Percentiles rank a stretch among this genome's conserved stretches.
phyloP scores from a whole-genome alignment of 1,284 basidiomycete species.

The Pyrrhoderma noxium region DNA sequence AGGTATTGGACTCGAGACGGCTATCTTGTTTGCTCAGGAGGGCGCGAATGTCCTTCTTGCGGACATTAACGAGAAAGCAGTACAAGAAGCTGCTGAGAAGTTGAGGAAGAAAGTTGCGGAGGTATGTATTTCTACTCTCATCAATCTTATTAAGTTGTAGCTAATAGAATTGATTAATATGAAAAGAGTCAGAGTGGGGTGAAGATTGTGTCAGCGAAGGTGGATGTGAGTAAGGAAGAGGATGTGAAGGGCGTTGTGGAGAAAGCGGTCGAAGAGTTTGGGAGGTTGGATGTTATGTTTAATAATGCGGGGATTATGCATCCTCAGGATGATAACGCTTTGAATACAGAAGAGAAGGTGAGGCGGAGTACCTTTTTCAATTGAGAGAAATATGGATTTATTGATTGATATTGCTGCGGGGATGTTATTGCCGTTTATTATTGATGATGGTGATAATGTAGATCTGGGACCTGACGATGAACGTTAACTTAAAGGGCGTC shows the following conservation, averaged over 20 bases:
- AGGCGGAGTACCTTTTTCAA: no score
- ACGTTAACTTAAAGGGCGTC: slow-evolving; percentile 95
- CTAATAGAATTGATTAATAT: no score
- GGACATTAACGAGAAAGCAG: slow-evolving; percentile 79
- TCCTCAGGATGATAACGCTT: slow-evolving; percentile 84
- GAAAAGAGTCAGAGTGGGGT: no score
- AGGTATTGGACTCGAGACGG: slow-evolving; percentile 91
- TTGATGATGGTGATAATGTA: slow-evolving; percentile 20
- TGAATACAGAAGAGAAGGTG: slow-evolving; percentile 82
- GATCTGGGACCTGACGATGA: slow-evolving; percentile 93
- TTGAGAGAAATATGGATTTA: no score
- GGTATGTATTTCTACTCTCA: no score
- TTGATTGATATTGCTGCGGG: not conserved
- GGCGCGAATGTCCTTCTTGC: slow-evolving; percentile 83
- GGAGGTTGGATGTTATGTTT: slow-evolving; percentile 89
- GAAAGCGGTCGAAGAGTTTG: slow-evolving; percentile 75
- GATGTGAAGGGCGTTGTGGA: slow-evolving; percentile 82
- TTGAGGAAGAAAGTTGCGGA: slow-evolving; percentile 60
- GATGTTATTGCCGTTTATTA: not conserved
- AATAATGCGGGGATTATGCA: slow-evolving; percentile 98
- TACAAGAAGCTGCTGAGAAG: slow-evolving; percentile 60
- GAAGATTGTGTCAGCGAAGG: slow-evolving; percentile 66
- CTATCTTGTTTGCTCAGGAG: slow-evolving; percentile 87
- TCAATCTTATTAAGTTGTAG: no score
- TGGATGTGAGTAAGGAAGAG: slow-evolving; percentile 84